Percentiles rank a stretch among this genome's conserved stretches.
These are phyloP conservation scores for Hirsutella thompsonii DNA, from an alignment of 2,329 filamentous ascomycete species.

Conservation along the genomic window DNA sequence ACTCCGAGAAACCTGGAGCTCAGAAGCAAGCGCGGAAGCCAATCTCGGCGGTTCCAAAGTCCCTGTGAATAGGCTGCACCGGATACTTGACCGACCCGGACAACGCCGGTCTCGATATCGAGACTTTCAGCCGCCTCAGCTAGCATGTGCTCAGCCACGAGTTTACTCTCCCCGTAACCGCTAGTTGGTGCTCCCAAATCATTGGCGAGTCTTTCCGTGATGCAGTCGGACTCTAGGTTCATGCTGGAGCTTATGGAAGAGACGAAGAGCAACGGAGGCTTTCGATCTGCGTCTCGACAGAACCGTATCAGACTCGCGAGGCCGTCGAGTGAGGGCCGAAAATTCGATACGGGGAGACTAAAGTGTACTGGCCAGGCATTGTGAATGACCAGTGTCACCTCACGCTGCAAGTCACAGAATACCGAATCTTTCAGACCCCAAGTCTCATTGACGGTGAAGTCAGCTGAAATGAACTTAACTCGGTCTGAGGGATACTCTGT, in stretches of 20 bases:
- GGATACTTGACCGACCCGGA: slow-evolving; percentile 3
- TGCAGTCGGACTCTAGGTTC: neutral
- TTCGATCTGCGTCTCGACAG: neutral
- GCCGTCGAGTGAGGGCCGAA: slow-evolving; percentile 2
- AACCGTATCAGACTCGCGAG: slow-evolving; percentile 3
- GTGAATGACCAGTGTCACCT: slow-evolving; percentile 3
- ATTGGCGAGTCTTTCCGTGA: slow-evolving; percentile 2
- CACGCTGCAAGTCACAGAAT: neutral
- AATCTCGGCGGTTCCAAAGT: slow-evolving; percentile 4
- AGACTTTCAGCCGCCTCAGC: slow-evolving; percentile 1
- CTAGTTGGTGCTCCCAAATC: neutral
- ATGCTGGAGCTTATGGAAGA: slow-evolving; percentile 3
- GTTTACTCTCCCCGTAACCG: slow-evolving; percentile 5
- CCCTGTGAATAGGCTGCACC: slow-evolving; percentile 1
- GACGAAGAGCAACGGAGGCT: slow-evolving; percentile 3
- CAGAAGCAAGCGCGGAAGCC: slow-evolving; percentile 4
- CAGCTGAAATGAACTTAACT: neutral
- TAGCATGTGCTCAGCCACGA: slow-evolving; percentile 2
- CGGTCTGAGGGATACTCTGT: neutral
- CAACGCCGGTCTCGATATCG: neutral
- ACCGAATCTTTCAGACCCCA: neutral
- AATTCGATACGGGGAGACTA: slow-evolving; percentile 1
- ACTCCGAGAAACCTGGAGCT: slow-evolving; percentile 3
- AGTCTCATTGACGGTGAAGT: neutral
- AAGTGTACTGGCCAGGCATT: slow-evolving; percentile 6